Base-by-base conservation (phyloP, 116 monocot species). In the Cymodocea nodosa region DNA sequence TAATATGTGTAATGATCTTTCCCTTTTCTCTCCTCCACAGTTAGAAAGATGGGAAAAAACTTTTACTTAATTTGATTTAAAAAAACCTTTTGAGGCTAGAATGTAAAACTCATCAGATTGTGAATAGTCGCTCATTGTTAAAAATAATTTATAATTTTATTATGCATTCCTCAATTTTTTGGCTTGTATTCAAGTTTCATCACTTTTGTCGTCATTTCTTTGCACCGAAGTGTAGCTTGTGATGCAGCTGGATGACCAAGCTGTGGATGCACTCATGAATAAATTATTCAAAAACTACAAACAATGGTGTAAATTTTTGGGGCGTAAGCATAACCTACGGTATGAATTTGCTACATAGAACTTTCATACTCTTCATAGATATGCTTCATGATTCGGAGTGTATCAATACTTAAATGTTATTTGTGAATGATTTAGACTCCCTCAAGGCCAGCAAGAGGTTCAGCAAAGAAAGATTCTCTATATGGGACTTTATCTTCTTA, bases 291-390 rank as follows among this genome's bases (percentile, higher is more conserved):
- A 88, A 66, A 97, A 97, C 52, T 97, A 97, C 77, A 85, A 82
- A 73, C 80, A 69, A 60, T 97, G 97, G 97, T 97, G 97, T 61
- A 91, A 91, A 75, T 97, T 85, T 79, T 79, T 97, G 83, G 88
- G 88, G 16, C 85, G 82, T 25, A 91, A 91, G 54, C 91, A 97
- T 70, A 85, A 85, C 73, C 75, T 97, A 68, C 62, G 82, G 87
- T 91, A 81, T 10, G 59, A 5, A 1, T 52, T 52, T 16, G 15
- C 66, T 16, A 23, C 34, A 9, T 37, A 44, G 2, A 40, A 56
- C 34, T 39, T 22, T 25, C 12, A 44, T 39, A 10, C 20, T 20
- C 39, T 39, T 56, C 18, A 16, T 40, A 4, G 6, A 35, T 70
- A 17, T 61, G 4, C 4, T 59, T 59, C 2, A 30, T 30, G 30